Evolutionary conservation across 129 eudicot genomes (phyloP).

Genomic region (Lactuca saligna): DNA sequence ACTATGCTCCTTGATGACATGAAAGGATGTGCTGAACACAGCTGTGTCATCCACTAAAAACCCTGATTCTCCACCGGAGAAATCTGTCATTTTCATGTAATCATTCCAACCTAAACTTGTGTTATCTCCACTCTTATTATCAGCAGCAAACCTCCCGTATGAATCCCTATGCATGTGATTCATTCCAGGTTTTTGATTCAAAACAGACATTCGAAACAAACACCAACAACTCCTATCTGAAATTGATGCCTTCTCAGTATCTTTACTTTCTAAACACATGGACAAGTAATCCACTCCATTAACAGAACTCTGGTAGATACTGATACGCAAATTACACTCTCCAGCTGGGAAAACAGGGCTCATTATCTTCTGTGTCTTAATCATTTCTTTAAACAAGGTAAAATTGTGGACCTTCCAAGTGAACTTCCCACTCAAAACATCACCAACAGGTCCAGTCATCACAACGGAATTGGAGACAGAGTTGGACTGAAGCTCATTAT

Average conservation of each 20-base stretch:
- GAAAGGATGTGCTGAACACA: conserved; percentile 89
- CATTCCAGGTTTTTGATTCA: conserved; percentile 83
- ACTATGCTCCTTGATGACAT: conserved; percentile 88
- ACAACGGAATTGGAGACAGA: conserved; percentile 27
- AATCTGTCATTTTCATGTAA: conserved; percentile 90
- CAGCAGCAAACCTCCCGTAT: conserved; percentile 96
- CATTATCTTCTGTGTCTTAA: conserved; percentile 97
- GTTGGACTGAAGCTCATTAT: conserved; percentile 47
- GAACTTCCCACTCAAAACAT: conserved; percentile 91
- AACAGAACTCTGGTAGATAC: conserved; percentile 93
- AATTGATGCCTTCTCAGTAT: conserved; percentile 67
- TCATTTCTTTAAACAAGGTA: conserved; percentile 87
- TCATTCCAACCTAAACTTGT: conserved; percentile 99
- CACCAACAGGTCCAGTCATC: conserved; percentile 44
- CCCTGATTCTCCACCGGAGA: conserved; percentile 61
- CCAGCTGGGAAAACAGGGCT: conserved; percentile 97
- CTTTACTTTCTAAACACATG: conserved; percentile 99
- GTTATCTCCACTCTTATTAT: conserved; percentile 92
- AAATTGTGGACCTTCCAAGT: conserved; percentile 96
- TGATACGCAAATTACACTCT: conserved; percentile 91
- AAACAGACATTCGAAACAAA: conserved; percentile 92
- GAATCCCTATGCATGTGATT: conserved; percentile 92
- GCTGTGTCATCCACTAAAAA: conserved; percentile 89
- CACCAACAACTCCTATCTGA: conserved; percentile 97
- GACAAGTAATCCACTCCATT: conserved; percentile 89